phyloP scores from a whole-genome alignment of 345 rosid genomes.

The Populus ilicifolia region DNA sequence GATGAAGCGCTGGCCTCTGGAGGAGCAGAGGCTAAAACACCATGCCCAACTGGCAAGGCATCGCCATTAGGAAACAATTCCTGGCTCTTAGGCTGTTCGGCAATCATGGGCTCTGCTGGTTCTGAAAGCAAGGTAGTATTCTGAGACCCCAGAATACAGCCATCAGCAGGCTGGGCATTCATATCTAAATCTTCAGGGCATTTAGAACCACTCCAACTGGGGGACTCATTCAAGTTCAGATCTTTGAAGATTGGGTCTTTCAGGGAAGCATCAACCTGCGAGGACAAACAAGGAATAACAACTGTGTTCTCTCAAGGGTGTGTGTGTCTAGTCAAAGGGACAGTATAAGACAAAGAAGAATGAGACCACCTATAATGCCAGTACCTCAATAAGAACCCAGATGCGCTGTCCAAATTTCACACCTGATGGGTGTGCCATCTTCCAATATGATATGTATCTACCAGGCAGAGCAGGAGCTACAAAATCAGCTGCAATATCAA shows the following conservation, averaged over 20 bases:
- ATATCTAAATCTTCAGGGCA: slow-evolving; percentile 25
- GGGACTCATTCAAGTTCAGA: slow-evolving; percentile 67
- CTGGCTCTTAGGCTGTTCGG: slow-evolving; percentile 30
- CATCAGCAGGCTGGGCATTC: slow-evolving; percentile 37
- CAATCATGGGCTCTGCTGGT: slow-evolving; percentile 19
- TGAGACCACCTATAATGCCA: not conserved
- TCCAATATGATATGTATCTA: slow-evolving; percentile 83
- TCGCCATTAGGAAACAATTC: slow-evolving; percentile 40
- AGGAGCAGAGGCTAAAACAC: slow-evolving; percentile 26
- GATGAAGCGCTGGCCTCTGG: slow-evolving; percentile 17
- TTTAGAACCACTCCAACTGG: slow-evolving; percentile 30
- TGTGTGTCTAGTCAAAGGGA: not conserved
- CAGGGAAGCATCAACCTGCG: slow-evolving; percentile 62
- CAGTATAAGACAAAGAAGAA: not conserved
- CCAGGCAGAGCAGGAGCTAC: slow-evolving; percentile 73
- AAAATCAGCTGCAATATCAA: slow-evolving; percentile 74
- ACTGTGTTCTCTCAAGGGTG: not conserved
- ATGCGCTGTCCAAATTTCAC: slow-evolving; percentile 84
- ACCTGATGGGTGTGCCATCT: slow-evolving; percentile 66
- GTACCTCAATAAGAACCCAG: slow-evolving; percentile 86
- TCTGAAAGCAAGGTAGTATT: slow-evolving; percentile 4
- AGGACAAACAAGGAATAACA: not conserved
- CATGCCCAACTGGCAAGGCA: slow-evolving; percentile 28
- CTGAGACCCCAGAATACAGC: slow-evolving; percentile 15
- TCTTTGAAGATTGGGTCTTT: slow-evolving; percentile 32